These are phyloP conservation scores for Teunomyces pallodes DNA, from an alignment of 805 yeast species.

Conservation along the genomic window DNA sequence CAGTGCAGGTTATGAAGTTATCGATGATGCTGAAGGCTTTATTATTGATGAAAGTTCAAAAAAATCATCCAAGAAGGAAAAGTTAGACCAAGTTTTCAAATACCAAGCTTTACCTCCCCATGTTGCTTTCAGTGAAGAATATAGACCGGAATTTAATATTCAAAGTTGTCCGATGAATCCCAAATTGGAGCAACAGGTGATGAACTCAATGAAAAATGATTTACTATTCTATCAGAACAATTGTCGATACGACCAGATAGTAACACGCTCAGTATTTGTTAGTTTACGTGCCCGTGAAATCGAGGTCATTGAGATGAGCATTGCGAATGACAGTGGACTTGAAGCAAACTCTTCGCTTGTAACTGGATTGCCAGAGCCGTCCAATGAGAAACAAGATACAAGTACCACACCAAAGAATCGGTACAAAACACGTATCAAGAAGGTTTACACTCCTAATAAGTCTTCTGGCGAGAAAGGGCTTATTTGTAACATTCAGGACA, in stretches of 20 bases:
- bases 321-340: constrained; percentile 4
- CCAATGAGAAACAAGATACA: not conserved
- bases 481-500: constrained; percentile 24
- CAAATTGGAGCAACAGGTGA: constrained; percentile 49
- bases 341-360: not conserved
- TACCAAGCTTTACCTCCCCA: constrained; percentile 22
- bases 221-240: constrained; percentile 42
- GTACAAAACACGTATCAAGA: constrained; percentile 36
- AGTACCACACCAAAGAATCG: constrained; percentile 10
- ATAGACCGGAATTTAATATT: constrained; percentile 48
- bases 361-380: not conserved
- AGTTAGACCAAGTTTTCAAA: not conserved
- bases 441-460: constrained; percentile 34
- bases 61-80: constrained; percentile 5
- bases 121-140: constrained; percentile 48
- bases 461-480: constrained; percentile 31
- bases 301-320: constrained; percentile 40
- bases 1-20: constrained; percentile 4
- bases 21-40: constrained; percentile 6
- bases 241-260: constrained; percentile 27
- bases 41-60: constrained; percentile 11
- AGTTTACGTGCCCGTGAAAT: constrained; percentile 45
- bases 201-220: constrained; percentile 53
- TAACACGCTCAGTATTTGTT: constrained; percentile 39
- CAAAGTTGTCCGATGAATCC: constrained; percentile 55